Conservation (phyloP, 2,329 filamentous ascomycete genomes). For the Arthrobotrys iridis region DNA sequence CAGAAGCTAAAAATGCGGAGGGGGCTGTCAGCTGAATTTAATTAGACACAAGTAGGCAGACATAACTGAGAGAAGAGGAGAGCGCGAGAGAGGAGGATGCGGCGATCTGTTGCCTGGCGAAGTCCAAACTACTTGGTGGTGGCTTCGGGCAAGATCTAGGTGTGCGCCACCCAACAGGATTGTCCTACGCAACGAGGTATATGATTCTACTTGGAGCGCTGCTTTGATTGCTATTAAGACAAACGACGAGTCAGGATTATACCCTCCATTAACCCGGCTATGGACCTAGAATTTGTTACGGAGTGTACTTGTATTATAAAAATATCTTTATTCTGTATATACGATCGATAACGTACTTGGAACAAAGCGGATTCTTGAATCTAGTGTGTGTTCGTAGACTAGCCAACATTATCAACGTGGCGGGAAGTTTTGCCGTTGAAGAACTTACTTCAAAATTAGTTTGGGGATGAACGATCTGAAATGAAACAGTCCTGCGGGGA, state of each 20-base stretch:
- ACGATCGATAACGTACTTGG: background rate
- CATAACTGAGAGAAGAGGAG: background rate
- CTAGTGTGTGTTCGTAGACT: constrained; percentile 6
- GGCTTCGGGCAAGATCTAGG: constrained; percentile 12
- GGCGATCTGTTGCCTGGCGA: constrained; percentile 9
- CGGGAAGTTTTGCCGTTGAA: background rate
- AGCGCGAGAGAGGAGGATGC: no score
- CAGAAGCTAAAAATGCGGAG: constrained; percentile 23
- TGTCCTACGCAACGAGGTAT: constrained; percentile 4
- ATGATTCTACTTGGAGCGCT: constrained; percentile 16
- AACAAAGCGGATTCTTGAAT: background rate
- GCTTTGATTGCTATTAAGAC: background rate
- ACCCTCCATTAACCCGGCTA: background rate
- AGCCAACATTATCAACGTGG: background rate
- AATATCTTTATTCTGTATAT: constrained; percentile 6
- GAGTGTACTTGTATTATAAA: background rate
- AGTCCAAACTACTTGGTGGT: background rate
- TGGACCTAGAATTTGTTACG: background rate
- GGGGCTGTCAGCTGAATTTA: background rate
- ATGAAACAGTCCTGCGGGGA: constrained; percentile 19
- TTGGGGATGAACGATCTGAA: background rate
- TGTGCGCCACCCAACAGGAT: constrained; percentile 33
- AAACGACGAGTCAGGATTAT: constrained; percentile 23
- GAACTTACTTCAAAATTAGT: background rate
- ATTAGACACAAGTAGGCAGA: no score